Base-by-base conservation (phyloP, 2,329 filamentous ascomycete species). In the Beauveria asiatica region DNA sequence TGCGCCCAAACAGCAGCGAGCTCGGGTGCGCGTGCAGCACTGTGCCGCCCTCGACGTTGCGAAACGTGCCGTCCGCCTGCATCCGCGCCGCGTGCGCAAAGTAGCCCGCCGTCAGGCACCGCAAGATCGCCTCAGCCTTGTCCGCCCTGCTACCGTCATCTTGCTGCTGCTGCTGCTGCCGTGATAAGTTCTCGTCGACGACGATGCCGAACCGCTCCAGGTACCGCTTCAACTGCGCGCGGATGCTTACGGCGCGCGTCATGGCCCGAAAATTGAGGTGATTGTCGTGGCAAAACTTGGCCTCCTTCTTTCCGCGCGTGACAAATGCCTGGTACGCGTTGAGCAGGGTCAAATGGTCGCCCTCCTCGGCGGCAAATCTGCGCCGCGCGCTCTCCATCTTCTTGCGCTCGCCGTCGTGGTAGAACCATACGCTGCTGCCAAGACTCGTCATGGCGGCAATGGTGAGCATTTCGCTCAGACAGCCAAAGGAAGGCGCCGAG, bases 401-500 rank as follows among this genome's bases (percentile, higher is more conserved):
- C 67, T 88, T 92, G 68, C 88, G 89, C 65, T 90, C 87, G 42
- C 84, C 88, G 25, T 92, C 87, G 65, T 91, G 86, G 37, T 88
- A 82, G 63, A 96, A 84, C 87, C 91, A 97, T 0, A 96, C 81
- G 50, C 83, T 87, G 5, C 90, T 89, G 62, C 92, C 89, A 0
- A 96, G 77, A 63, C 87, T 94, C 39, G 90, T 89, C 93, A 99
- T 97, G 17, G 94, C 92, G 6, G 93, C 91, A 64, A 97, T 96
- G 2, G 87, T 91, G 27, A 97, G 80, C 57, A 97, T 88, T 72
- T 97, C 93, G 69, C 84, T 87, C 13, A 96, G 75, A 66, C 92
- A 97, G 42, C 80, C 81, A 73, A 96, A 95, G 0, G 81, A 79
- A 5, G 84, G 76, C 0, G 92, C 89, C 19, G 86, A 84, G 9